Percentiles rank a stretch among this genome's conserved stretches.
These are phyloP conservation scores for Cronartium ribicola DNA, from an alignment of 1,284 basidiomycete genomes.

Conservation along the genomic window DNA sequence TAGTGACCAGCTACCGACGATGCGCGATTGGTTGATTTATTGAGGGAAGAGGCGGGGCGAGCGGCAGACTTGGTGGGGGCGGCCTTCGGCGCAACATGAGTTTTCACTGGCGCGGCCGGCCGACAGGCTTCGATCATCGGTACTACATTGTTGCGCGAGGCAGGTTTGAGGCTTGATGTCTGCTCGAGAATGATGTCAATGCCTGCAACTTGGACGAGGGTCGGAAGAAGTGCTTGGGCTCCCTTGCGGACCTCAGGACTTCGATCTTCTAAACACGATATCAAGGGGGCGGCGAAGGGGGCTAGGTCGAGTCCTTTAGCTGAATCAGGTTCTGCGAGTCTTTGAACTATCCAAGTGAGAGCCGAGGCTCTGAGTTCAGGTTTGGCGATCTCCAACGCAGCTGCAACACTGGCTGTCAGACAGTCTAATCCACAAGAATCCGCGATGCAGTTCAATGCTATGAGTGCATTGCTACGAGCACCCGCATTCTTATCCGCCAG, in stretches of 20 bases:
- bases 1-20: slow-evolving; percentile 40
- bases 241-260: slow-evolving; percentile 86
- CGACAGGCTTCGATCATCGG: slow-evolving; percentile 73
- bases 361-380: slow-evolving; percentile 80
- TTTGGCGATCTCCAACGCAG: slow-evolving; percentile 78
- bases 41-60: slow-evolving; percentile 44
- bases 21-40: slow-evolving; percentile 17
- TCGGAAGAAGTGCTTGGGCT: slow-evolving; percentile 74
- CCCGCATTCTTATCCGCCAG: slow-evolving; percentile 89
- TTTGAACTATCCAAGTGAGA: slow-evolving; percentile 76
- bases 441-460: slow-evolving; percentile 76
- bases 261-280: slow-evolving; percentile 84
- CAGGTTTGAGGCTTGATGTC: slow-evolving; percentile 81
- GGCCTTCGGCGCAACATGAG: slow-evolving; percentile 43
- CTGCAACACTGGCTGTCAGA: slow-evolving; percentile 71
- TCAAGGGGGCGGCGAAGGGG: slow-evolving; percentile 65
- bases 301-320: slow-evolving; percentile 63
- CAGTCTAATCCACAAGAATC: slow-evolving; percentile 76
- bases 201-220: slow-evolving; percentile 70
- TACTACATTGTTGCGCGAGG: slow-evolving; percentile 75
- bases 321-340: slow-evolving; percentile 62
- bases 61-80: slow-evolving; percentile 41
- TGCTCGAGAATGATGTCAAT: slow-evolving; percentile 82
- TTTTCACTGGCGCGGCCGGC: slow-evolving; percentile 27
- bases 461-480: slow-evolving; percentile 71